These are phyloP conservation scores for Ganoderma sinense DNA, from an alignment of 1,284 basidiomycete species.

Conservation along the genomic window DNA sequence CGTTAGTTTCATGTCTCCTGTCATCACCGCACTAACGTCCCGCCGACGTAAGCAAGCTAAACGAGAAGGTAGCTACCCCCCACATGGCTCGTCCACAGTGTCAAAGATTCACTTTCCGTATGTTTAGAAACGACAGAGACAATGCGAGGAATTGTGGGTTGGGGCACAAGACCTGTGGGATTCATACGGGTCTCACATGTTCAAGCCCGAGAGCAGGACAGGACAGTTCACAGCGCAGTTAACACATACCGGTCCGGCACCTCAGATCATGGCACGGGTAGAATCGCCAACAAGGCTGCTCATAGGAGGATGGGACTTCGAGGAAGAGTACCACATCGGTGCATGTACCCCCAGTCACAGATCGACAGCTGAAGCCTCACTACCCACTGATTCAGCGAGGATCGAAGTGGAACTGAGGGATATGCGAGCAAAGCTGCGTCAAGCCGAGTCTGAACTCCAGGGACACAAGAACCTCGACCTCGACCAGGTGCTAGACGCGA, in stretches of 20 bases:
- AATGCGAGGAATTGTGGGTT: not conserved
- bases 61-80: not conserved
- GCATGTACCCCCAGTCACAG: not conserved
- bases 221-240: not conserved
- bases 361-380: not conserved
- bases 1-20: not conserved
- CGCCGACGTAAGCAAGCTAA: not conserved
- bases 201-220: not conserved
- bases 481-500: not conserved
- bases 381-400: not conserved
- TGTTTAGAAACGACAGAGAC: not conserved
- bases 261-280: not conserved
- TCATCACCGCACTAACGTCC: not conserved
- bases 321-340: not conserved
- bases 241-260: not conserved
- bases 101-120: not conserved
- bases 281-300: not conserved
- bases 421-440: not conserved
- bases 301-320: not conserved
- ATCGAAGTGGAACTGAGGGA: not conserved
- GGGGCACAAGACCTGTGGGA: not conserved
- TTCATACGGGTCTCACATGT: not conserved
- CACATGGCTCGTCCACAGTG: not conserved
- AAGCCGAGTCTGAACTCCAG: not conserved
- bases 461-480: not conserved